A percentile compares a stretch with the other conserved stretches of the same genome.
Conservation (phyloP, 2,329 filamentous ascomycete species). For the Pyrenophora seminiperda region DNA sequence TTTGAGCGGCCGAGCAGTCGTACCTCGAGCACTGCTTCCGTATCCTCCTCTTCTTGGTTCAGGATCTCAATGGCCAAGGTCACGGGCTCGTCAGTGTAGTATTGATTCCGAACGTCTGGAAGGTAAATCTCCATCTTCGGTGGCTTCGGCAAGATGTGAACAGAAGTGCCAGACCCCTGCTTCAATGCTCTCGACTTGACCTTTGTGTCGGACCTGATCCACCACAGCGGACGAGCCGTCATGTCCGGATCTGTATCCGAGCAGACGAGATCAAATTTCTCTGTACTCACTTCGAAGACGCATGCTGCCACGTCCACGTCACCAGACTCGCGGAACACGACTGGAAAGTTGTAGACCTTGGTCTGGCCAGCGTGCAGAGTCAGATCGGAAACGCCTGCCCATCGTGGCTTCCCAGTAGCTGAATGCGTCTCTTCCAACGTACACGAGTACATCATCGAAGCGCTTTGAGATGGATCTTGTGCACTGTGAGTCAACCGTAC, state of each 20-base stretch:
- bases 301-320: conserved; percentile 70
- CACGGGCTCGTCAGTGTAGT: conserved; percentile 84
- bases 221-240: conserved; percentile 40
- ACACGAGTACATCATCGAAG: conserved; percentile 29
- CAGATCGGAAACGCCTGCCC: conserved; percentile 66
- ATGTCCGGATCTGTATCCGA: conserved; percentile 56
- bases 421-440: conserved; percentile 35
- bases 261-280: conserved; percentile 71
- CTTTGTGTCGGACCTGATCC: conserved; percentile 32
- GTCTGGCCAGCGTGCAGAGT: conserved; percentile 69
- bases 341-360: conserved; percentile 71
- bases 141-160: conserved; percentile 83
- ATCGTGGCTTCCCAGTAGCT: conserved; percentile 42
- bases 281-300: conserved; percentile 65
- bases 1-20: conserved; percentile 65
- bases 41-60: conserved; percentile 84
- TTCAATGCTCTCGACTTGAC: conserved; percentile 39
- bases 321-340: conserved; percentile 81
- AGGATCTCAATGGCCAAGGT: conserved; percentile 69
- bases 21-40: conserved; percentile 72
- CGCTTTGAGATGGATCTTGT: conserved; percentile 13
- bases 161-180: conserved; percentile 52
- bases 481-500: conserved; percentile 37
- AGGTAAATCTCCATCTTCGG: conserved; percentile 84
- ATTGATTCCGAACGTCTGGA: conserved; percentile 67